phyloP scores from a whole-genome alignment of 495 filamentous ascomycete genomes.

The Neurospora hispaniola region DNA sequence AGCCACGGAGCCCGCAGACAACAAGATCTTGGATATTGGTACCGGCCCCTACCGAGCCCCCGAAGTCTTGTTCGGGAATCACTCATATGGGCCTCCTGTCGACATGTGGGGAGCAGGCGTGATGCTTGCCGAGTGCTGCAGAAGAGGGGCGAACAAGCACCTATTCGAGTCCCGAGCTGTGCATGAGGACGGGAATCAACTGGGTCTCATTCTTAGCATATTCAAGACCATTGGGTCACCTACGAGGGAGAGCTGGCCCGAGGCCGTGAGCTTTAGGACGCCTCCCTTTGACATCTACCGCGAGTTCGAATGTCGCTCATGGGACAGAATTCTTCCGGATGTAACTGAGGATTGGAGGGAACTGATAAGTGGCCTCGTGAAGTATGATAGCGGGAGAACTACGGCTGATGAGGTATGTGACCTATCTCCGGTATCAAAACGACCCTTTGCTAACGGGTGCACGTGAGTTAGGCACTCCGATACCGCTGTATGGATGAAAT shows the following conservation, averaged over 20 bases:
- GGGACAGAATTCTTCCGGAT: slow-evolving; percentile 12
- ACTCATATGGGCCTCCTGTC: slow-evolving; percentile 53
- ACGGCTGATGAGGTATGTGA: slow-evolving; percentile 11
- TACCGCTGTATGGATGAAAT: neutral
- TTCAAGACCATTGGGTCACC: slow-evolving; percentile 86
- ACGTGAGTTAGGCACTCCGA: neutral
- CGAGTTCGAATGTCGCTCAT: slow-evolving; percentile 27
- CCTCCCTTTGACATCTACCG: slow-evolving; percentile 46
- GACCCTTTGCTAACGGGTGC: neutral
- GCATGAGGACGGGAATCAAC: slow-evolving; percentile 81
- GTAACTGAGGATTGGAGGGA: slow-evolving; percentile 8
- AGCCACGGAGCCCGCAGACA: slow-evolving; percentile 47
- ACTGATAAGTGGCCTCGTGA: slow-evolving; percentile 9
- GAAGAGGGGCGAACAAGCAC: slow-evolving; percentile 36
- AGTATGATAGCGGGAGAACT: slow-evolving; percentile 9
- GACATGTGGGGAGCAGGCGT: slow-evolving; percentile 90
- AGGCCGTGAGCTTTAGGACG: slow-evolving; percentile 35
- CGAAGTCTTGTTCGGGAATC: slow-evolving; percentile 80
- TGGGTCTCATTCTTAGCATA: slow-evolving; percentile 80
- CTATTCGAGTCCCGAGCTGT: slow-evolving; percentile 63
- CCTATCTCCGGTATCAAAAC: neutral
- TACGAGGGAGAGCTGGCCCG: slow-evolving; percentile 63
- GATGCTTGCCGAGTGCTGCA: slow-evolving; percentile 61
- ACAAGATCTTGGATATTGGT: slow-evolving; percentile 86
- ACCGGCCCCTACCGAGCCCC: slow-evolving; percentile 86